Percentiles rank a stretch among this genome's conserved stretches.
Evolutionary conservation across 441 rosid species (phyloP).

Genomic region (Lepidium campestre): DNA sequence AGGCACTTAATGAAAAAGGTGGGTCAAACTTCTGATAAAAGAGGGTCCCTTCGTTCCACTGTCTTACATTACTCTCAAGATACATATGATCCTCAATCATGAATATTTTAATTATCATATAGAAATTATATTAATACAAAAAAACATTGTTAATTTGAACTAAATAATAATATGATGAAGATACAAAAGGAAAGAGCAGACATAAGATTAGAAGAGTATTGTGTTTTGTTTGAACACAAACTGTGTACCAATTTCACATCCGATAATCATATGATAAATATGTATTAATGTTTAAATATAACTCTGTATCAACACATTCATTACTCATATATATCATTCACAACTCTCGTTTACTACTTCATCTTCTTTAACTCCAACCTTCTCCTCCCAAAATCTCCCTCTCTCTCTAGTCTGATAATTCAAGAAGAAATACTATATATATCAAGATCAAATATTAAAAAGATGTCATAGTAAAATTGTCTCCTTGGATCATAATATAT

Average conservation of each 20-base stretch:
- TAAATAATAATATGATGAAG: not conserved
- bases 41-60: conserved; percentile 7
- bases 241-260: not conserved
- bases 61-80: conserved; percentile 16
- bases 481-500: not conserved
- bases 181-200: not conserved
- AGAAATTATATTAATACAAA: not conserved
- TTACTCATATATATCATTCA: not conserved
- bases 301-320: conserved; percentile 8
- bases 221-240: not conserved
- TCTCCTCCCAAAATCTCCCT: not conserved
- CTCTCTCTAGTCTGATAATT: conserved; percentile 10
- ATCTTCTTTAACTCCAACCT: conserved; percentile 1
- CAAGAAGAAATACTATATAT: not conserved
- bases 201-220: conserved; percentile 1
- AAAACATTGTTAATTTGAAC: not conserved
- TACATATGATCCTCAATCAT: not conserved
- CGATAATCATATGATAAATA: conserved; percentile 9
- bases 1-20: not conserved
- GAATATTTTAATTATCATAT: not conserved
- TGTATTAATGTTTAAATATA: not conserved
- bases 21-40: conserved; percentile 12
- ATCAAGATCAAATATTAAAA: not conserved
- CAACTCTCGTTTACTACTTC: not conserved
- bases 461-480: not conserved